These are phyloP conservation scores for Colletotrichum lentis DNA, from an alignment of 2,329 filamentous ascomycete genomes.

Conservation along the genomic window DNA sequence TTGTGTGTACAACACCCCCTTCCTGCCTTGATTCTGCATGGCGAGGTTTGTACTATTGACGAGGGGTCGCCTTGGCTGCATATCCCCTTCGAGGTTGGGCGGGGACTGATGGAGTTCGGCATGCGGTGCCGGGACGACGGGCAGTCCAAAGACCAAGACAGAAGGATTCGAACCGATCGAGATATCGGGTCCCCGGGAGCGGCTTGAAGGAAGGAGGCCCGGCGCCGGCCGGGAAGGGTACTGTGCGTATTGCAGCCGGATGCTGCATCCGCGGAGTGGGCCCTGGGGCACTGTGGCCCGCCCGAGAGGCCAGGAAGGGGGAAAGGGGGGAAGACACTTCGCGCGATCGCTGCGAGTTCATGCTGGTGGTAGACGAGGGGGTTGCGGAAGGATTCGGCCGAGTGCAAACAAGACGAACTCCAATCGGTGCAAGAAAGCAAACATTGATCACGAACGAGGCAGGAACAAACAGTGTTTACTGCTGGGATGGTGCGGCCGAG, in stretches of 20 bases:
- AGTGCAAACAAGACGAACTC: background rate
- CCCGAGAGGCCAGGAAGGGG: background rate
- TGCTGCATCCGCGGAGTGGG: background rate
- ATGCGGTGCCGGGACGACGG: background rate
- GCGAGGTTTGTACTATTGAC: too few species aligned
- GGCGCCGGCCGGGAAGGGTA: background rate
- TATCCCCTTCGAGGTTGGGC: too few species aligned
- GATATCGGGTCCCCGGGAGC: background rate
- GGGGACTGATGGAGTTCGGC: too few species aligned
- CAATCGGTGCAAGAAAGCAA: background rate
- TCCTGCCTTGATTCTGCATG: background rate
- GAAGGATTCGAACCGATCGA: slow-evolving; percentile 3
- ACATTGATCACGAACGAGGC: background rate
- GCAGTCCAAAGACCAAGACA: background rate
- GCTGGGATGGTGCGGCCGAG: background rate
- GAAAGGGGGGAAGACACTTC: too few species aligned
- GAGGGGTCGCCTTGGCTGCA: too few species aligned
- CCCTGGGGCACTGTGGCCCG: background rate
- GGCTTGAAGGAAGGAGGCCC: background rate
- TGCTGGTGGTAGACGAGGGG: background rate
- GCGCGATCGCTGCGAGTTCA: background rate
- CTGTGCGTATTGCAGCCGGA: background rate
- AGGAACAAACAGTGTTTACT: background rate
- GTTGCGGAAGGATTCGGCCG: background rate
- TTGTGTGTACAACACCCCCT: too few species aligned